Base-by-base conservation (phyloP, 495 filamentous ascomycete genomes). In the Beverwykella pulmonaria region DNA sequence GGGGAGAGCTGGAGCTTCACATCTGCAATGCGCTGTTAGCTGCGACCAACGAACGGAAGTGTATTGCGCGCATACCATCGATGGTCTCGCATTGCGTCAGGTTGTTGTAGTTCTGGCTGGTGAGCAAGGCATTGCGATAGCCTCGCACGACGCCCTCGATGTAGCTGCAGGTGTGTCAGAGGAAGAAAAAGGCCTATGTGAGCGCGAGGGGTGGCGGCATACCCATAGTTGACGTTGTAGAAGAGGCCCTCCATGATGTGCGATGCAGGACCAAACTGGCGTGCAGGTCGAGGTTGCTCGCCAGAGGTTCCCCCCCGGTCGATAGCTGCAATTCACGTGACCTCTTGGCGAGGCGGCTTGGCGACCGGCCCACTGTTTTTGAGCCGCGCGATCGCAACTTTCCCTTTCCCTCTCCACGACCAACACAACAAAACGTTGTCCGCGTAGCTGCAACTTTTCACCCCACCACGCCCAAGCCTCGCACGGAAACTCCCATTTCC, bases 51-150 rank as follows among this genome's bases (percentile, higher is more conserved):
- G 34, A 26, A 44, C 8, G 6, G 25, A 20, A 32, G 6, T 2
- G 6, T 15, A 14, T 36, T 22, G n/a, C 60, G 39, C 2, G 41
- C 83, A 68, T 82, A 93, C 94, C 94, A 80, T 98, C 94, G 70
- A 98, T 93, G 53, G 88, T 96, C 79, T 98, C 94, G 87, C 94
- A 99, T 86, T 99, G 94, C 66, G 87, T 94, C 77, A 99, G 82
- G 83, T 98, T 98, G 78, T 82, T 85, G 81, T 99, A 99, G 83
- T 93, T 94, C 78, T 91, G 85, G 79, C 88, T 79, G 60, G 88
- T 98, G 71, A 99, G 85, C 67, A 99, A 89, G 71, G 85, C 85
- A 79, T 99, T 98, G 75, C 93, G 90, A 81, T 98, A 98, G 56
- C 94, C 95, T 71, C 95, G 89, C 65, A 97, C 91, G 76, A 98